A percentile compares a stretch with the other conserved stretches of the same genome.
These are phyloP conservation scores for Brassica rapa DNA, from an alignment of 345 rosid genomes.

Conservation along the genomic window DNA sequence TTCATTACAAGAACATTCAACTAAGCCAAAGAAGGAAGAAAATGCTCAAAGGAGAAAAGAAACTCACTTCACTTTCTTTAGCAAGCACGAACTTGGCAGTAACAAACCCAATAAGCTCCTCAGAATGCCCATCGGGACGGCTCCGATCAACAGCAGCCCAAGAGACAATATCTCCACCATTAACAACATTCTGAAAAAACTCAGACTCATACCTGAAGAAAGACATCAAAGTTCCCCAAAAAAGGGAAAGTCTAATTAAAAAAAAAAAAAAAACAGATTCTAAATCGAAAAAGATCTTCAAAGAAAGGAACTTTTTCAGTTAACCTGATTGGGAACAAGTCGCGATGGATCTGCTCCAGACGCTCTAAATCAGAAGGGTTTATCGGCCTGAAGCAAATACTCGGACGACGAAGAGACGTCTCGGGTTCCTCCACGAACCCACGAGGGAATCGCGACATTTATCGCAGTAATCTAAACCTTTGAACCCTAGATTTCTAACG, in stretches of 20 bases:
- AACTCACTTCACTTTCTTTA: constrained; percentile 81
- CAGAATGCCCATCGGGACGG: constrained; percentile 62
- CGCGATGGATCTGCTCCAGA: constrained; percentile 72
- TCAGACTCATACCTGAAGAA: constrained; percentile 91
- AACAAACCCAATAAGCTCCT: constrained; percentile 91
- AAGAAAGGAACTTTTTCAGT: neutral
- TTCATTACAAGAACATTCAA: neutral
- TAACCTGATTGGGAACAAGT: constrained; percentile 85
- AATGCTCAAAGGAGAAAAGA: neutral
- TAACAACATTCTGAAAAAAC: constrained; percentile 87
- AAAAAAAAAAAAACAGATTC: neutral
- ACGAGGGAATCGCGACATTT: constrained; percentile 44
- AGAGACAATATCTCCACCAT: constrained; percentile 70
- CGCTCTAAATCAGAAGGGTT: constrained; percentile 72
- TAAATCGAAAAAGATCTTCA: neutral
- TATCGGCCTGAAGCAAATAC: constrained; percentile 71
- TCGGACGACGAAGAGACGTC: constrained; percentile 48
- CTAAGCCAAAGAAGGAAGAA: neutral
- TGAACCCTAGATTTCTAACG: neutral
- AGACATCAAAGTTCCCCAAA: constrained; percentile 13
- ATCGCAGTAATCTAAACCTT: neutral
- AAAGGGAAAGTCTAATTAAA: constrained; percentile 23
- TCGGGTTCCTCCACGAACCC: constrained; percentile 55
- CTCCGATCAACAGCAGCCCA: constrained; percentile 94
- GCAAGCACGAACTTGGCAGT: constrained; percentile 76